Evolutionary conservation across 805 yeast species (phyloP).

Genomic region (Metschnikowia hibisci): DNA sequence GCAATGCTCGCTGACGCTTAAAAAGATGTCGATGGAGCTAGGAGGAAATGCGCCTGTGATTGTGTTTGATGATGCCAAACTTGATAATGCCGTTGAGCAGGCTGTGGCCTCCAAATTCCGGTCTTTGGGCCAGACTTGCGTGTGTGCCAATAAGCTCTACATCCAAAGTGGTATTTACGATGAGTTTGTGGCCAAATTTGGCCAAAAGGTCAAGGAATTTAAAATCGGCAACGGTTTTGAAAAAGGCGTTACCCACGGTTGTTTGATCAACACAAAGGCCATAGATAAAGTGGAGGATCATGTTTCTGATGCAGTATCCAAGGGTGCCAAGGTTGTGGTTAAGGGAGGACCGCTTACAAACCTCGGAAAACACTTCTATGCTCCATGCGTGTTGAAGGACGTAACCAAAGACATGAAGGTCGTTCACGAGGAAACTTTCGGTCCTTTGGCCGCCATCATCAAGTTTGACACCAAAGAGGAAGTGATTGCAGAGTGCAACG

Average conservation of each 20-base stretch:
- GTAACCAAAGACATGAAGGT: constrained; percentile 51
- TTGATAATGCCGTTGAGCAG: constrained; percentile 63
- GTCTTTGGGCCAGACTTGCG: constrained; percentile 79
- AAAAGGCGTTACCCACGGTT: constrained; percentile 50
- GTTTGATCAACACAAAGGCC: constrained; percentile 49
- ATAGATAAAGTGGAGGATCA: constrained; percentile 54
- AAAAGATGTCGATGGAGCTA: constrained; percentile 68
- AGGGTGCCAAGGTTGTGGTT: constrained; percentile 51
- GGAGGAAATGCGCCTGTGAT: constrained; percentile 83
- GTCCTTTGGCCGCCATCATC: constrained; percentile 58
- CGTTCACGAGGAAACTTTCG: constrained; percentile 58
- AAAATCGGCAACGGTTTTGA: constrained; percentile 57
- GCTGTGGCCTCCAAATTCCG: constrained; percentile 67
- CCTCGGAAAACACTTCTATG: constrained; percentile 49
- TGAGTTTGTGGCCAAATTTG: constrained; percentile 49
- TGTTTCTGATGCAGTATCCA: constrained; percentile 47
- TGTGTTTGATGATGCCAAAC: constrained; percentile 68
- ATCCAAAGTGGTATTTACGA: constrained; percentile 65
- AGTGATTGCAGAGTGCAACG: constrained; percentile 52
- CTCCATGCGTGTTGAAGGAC: constrained; percentile 52
- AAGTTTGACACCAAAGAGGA: constrained; percentile 52
- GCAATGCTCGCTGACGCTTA: constrained; percentile 58
- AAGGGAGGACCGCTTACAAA: constrained; percentile 51
- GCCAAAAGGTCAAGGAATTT: constrained; percentile 38
- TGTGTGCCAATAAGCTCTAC: constrained; percentile 70